Evolutionary conservation across 208 protist species (phyloP).

Genomic region (Crithidia acanthocephali): DNA sequence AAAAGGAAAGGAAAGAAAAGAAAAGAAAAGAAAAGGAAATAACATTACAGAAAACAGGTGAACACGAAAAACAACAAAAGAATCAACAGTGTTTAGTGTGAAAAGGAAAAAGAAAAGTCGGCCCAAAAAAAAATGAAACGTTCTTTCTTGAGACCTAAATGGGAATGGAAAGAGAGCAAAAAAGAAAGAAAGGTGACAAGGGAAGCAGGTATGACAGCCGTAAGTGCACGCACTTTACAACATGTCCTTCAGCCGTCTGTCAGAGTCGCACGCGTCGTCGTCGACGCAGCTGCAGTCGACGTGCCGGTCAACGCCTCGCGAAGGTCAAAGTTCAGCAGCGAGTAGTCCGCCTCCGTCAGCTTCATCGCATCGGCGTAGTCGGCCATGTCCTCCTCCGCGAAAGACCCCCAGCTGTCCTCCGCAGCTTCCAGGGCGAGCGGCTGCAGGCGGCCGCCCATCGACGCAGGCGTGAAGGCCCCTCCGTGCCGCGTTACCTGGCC

Average conservation of each 20-base stretch:
- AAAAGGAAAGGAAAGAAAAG: background rate
- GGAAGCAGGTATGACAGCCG: no score
- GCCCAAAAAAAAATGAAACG: background rate
- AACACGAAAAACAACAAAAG: background rate
- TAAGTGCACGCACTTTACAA: no score
- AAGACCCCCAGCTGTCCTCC: constrained; percentile 23
- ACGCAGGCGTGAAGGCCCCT: background rate
- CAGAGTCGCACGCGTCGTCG: constrained; percentile 6
- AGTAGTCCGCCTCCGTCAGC: constrained; percentile 12
- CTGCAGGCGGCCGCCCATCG: background rate
- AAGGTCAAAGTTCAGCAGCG: constrained; percentile 17
- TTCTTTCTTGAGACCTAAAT: no score
- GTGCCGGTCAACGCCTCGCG: constrained; percentile 2
- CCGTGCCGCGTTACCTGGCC: background rate
- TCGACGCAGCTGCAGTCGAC: background rate
- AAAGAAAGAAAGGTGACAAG: no score
- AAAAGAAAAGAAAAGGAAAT: constrained; percentile 12
- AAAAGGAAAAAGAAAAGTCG: constrained; percentile 15
- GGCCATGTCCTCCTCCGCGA: constrained; percentile 15
- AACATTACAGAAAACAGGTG: background rate
- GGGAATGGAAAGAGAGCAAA: no score
- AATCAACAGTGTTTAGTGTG: constrained; percentile 1
- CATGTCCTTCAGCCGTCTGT: constrained; percentile 17
- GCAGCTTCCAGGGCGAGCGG: constrained; percentile 17
- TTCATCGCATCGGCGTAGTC: constrained; percentile 20